These are phyloP conservation scores for Dendrobium huoshanense DNA, from an alignment of 106 monocot genomes.

Conservation along the genomic window DNA sequence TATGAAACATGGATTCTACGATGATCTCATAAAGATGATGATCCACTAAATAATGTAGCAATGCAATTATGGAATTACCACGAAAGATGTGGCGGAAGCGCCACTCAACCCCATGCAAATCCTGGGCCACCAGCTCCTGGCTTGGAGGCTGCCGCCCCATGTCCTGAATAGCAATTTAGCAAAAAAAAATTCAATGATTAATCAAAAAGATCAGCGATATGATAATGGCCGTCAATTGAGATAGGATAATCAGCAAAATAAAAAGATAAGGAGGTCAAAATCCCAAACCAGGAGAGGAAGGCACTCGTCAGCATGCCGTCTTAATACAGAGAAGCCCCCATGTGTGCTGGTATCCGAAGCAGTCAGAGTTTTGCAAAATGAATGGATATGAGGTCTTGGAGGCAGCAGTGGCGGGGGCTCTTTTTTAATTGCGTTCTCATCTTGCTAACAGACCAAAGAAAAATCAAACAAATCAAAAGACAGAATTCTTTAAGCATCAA, in stretches of 20 bases:
- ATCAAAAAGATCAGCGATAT: not conserved
- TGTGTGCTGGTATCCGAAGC: constrained; percentile 98
- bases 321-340: constrained; percentile 88
- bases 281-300: constrained; percentile 79
- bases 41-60: not conserved
- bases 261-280: not conserved
- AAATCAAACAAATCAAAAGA: not conserved
- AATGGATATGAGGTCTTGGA: constrained; percentile 49
- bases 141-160: constrained; percentile 83
- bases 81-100: constrained; percentile 97
- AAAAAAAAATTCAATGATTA: not conserved
- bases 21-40: no score
- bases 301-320: constrained; percentile 97
- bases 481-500: no score
- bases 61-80: constrained; percentile 33
- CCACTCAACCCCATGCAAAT: constrained; percentile 86
- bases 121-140: constrained; percentile 84
- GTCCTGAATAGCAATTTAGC: constrained; percentile 43
- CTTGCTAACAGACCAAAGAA: constrained; percentile 35
- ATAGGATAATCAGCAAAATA: not conserved
- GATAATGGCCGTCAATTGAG: not conserved
- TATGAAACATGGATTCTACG: no score
- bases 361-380: constrained; percentile 92
- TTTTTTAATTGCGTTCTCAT: constrained; percentile 58
- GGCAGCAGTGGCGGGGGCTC: constrained; percentile 15